Evolutionary conservation across 306 rosid genomes (phyloP).

Genomic region (Dalbergia cochinchinensis): DNA sequence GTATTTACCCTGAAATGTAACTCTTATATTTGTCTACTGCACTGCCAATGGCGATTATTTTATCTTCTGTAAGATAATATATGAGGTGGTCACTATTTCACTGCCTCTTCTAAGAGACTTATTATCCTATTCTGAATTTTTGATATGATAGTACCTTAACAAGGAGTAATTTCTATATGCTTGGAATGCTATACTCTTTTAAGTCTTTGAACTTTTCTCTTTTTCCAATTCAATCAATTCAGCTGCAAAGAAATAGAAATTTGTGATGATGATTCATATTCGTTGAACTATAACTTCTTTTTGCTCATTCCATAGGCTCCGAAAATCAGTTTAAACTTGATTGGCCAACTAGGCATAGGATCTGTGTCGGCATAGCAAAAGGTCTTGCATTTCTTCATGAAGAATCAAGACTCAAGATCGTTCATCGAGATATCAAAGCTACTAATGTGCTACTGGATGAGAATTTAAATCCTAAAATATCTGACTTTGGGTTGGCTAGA

Average conservation of each 20-base stretch:
- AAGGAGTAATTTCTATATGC: neutral
- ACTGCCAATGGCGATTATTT: neutral
- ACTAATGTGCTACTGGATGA: slow-evolving; percentile 63
- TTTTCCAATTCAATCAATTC: neutral
- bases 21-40: neutral
- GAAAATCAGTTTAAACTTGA: slow-evolving; percentile 50
- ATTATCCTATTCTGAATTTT: neutral
- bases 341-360: slow-evolving; percentile 70
- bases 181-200: neutral
- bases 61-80: neutral
- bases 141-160: neutral
- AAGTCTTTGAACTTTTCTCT: neutral
- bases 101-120: neutral
- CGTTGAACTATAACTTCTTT: slow-evolving; percentile 9
- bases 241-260: neutral
- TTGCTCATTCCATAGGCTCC: slow-evolving; percentile 34
- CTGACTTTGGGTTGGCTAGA: slow-evolving; percentile 84
- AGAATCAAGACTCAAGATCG: slow-evolving; percentile 67
- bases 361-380: slow-evolving; percentile 69
- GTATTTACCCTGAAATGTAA: slow-evolving; percentile 27
- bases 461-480: slow-evolving; percentile 68
- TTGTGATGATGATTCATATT: slow-evolving; percentile 3
- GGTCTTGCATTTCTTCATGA: slow-evolving; percentile 72
- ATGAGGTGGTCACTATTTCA: slow-evolving; percentile 10
- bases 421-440: slow-evolving; percentile 78